Percentiles rank a stretch among this genome's conserved stretches.
Evolutionary conservation across 345 rosid genomes (phyloP).

Genomic region (Chamaenerion angustifolium): DNA sequence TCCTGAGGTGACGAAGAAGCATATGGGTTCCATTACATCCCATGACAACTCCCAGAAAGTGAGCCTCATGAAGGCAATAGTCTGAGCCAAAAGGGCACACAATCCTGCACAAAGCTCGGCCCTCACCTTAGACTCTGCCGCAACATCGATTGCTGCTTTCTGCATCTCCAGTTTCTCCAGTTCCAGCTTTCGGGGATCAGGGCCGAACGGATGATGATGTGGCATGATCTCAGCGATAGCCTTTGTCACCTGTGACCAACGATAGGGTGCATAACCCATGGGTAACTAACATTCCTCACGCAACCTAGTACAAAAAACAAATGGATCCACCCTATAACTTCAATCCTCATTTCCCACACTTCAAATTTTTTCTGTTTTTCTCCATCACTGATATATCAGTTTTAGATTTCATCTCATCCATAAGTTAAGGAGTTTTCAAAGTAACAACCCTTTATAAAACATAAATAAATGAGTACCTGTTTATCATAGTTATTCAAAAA

Average conservation of each 20-base stretch:
- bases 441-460: too few species aligned
- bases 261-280: not conserved
- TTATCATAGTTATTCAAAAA: too few species aligned
- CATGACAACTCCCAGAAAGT: conserved; percentile 97
- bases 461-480: too few species aligned
- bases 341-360: too few species aligned
- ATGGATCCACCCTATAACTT: too few species aligned
- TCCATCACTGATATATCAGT: too few species aligned
- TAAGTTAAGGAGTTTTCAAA: too few species aligned
- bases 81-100: conserved; percentile 54
- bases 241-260: conserved; percentile 42
- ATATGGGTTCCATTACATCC: conserved; percentile 99
- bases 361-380: too few species aligned
- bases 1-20: conserved; percentile 63
- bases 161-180: conserved; percentile 43
- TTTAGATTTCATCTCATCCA: too few species aligned
- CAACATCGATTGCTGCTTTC: conserved; percentile 35
- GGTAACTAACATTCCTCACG: not conserved
- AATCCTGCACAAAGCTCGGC: conserved; percentile 74
- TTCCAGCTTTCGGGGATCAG: conserved; percentile 52
- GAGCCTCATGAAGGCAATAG: conserved; percentile 78
- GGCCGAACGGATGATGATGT: not conserved
- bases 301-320: too few species aligned
- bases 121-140: conserved; percentile 42
- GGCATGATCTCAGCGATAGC: conserved; percentile 61